phyloP scores from a whole-genome alignment of 257 asterid genomes.

The Eucommia ulmoides region DNA sequence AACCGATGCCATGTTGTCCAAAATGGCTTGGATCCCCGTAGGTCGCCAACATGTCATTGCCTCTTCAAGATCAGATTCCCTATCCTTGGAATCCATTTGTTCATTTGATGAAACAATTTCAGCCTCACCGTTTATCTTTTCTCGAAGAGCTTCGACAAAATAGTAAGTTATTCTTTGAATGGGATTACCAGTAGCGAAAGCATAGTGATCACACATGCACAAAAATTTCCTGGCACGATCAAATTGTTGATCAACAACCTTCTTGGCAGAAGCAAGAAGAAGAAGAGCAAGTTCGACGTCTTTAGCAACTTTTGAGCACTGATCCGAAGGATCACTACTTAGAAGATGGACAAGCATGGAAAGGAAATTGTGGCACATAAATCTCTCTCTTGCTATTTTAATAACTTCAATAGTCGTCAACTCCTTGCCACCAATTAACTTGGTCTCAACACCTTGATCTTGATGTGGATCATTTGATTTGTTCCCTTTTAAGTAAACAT shows the following conservation, averaged over 20 bases:
- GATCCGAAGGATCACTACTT: no score
- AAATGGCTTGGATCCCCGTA: constrained; percentile 26
- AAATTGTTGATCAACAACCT: constrained; percentile 14
- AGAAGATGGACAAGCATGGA: no score
- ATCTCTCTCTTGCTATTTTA: constrained; percentile 11
- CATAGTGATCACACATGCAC: constrained; percentile 9
- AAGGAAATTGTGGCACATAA: no score
- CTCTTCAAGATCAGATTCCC: constrained; percentile 13
- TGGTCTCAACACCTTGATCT: neutral
- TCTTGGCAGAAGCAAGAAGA: constrained; percentile 13
- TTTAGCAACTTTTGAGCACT: no score
- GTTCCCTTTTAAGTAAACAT: constrained; percentile 4
- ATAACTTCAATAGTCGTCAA: constrained; percentile 14
- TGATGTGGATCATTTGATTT: neutral
- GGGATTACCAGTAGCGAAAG: constrained; percentile 16
- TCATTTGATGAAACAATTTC: neutral
- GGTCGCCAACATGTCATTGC: constrained; percentile 2
- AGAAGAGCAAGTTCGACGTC: constrained; percentile 11
- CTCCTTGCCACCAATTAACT: no score
- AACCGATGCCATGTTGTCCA: constrained; percentile 25
- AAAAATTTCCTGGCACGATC: constrained; percentile 20
- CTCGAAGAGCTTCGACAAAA: constrained; percentile 22
- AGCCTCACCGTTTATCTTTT: constrained; percentile 17
- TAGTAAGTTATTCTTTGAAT: constrained; percentile 16
- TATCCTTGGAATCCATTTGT: constrained; percentile 5